Conservation (phyloP, 2,329 filamentous ascomycete species). For the Stachybotrys echinatus region DNA sequence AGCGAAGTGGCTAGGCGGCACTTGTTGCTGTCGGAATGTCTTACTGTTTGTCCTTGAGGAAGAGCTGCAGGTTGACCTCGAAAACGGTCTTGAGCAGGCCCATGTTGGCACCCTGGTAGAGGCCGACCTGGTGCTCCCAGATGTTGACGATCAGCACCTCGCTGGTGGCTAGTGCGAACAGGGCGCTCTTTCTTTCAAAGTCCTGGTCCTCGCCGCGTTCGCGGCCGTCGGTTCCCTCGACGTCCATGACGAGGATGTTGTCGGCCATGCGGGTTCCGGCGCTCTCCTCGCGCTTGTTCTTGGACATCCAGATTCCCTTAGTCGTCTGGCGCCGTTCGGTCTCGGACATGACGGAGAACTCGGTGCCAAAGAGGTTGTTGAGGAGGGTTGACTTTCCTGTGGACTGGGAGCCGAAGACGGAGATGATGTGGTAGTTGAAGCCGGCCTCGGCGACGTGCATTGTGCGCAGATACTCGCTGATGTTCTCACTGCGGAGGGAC, state of each 20-base stretch:
- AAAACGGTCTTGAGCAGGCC: conserved; percentile 97
- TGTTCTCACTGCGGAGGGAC: conserved; percentile 52
- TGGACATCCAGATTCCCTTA: conserved; percentile 99
- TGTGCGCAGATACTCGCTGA: conserved; percentile 75
- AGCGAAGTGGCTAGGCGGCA: conserved; percentile 5
- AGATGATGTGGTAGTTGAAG: conserved; percentile 99
- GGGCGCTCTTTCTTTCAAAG: conserved; percentile 95
- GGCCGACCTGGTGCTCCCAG: conserved; percentile 96
- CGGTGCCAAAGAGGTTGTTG: conserved; percentile 91
- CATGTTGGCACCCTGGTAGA: conserved; percentile 99
- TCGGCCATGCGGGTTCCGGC: conserved; percentile 70
- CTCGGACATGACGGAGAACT: conserved; percentile 98
- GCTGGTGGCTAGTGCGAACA: conserved; percentile 95
- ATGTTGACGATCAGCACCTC: conserved; percentile 98
- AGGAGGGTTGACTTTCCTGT: conserved; percentile 97
- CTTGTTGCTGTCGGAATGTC: conserved; percentile 20
- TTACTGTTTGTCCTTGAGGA: conserved; percentile 90
- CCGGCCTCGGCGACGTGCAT: conserved; percentile 80
- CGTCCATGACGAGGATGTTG: conserved; percentile 98
- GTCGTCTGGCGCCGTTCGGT: conserved; percentile 91
- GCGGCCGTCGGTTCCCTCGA: conserved; percentile 93
- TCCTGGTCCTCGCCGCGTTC: conserved; percentile 98
- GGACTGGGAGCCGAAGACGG: conserved; percentile 97
- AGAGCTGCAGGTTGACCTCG: conserved; percentile 95
- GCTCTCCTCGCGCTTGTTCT: conserved; percentile 69